Conservation (phyloP, 2,329 filamentous ascomycete species). For the Nothopassalora personata region DNA sequence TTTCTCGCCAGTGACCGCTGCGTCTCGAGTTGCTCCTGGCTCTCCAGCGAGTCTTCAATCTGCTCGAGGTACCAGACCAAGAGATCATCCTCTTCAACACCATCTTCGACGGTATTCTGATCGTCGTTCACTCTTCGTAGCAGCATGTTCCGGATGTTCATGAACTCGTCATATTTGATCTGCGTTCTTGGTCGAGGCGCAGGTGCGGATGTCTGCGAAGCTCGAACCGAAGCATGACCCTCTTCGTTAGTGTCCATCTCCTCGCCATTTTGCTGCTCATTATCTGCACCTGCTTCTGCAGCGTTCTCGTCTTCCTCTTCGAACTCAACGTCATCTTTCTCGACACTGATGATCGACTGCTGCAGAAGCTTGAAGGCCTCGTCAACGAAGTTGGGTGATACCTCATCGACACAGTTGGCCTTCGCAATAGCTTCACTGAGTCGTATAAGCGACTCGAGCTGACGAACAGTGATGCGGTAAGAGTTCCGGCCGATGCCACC, state of each 20-base stretch:
- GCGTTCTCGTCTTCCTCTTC: slow-evolving; percentile 63
- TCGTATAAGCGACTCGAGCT: slow-evolving; percentile 92
- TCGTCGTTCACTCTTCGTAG: slow-evolving; percentile 80
- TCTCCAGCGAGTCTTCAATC: slow-evolving; percentile 75
- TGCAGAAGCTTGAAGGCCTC: slow-evolving; percentile 88
- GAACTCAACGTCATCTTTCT: slow-evolving; percentile 95
- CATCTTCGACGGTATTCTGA: slow-evolving; percentile 68
- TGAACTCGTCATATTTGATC: slow-evolving; percentile 94
- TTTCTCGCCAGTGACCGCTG: slow-evolving; percentile 71
- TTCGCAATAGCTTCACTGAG: slow-evolving; percentile 97
- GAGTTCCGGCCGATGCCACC: slow-evolving; percentile 91
- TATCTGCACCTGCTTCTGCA: slow-evolving; percentile 35
- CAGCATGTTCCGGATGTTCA: slow-evolving; percentile 79
- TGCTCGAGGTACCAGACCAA: slow-evolving; percentile 89
- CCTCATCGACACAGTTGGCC: slow-evolving; percentile 90
- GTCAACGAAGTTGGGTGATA: slow-evolving; percentile 75
- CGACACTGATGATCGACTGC: slow-evolving; percentile 94
- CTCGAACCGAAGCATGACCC: slow-evolving; percentile 39
- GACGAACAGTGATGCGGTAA: slow-evolving; percentile 94
- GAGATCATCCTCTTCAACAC: slow-evolving; percentile 76
- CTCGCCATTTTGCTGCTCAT: slow-evolving; percentile 40
- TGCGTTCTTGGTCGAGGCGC: slow-evolving; percentile 61
- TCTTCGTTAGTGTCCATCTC: slow-evolving; percentile 45
- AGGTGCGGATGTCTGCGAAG: slow-evolving; percentile 39
- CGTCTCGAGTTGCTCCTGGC: slow-evolving; percentile 71